Base-by-base conservation (phyloP, 2,329 filamentous ascomycete species). In the Fusarium armeniacum region DNA sequence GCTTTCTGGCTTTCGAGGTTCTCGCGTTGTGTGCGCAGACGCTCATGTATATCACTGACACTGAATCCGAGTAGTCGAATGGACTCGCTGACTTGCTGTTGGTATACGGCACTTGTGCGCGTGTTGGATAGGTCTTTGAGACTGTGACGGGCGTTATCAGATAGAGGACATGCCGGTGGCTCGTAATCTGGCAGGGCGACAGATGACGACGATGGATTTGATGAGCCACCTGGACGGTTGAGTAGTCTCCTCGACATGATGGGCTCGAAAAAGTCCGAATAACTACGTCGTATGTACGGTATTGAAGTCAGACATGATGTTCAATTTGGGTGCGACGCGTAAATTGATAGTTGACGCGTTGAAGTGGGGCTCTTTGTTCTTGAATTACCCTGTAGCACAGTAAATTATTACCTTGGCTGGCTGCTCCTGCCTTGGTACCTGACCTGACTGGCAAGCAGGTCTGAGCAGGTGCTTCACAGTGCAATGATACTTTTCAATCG, bases 31-130 rank as follows among this genome's bases (percentile, higher is more conserved):
- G 77, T 75, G 32, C 76, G 76, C 3, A 83, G 69, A 8, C 78
- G 77, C 56, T 87, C 86, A 69, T 88, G 85, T 69, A 87, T 78
- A 69, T 82, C 81, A 50, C 81, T 80, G 15, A 87, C 82, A 59
- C 77, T 81, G 41, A 78, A 78, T 30, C 81, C 81, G 18, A 88
- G 79, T 11, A 84, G 73, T 9, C 79, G 76, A 36, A 82, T 68
- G 7, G 84, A 82, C 26, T 82, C 78, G 52, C 79, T 79, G 32
- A 88, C 78, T 38, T 87, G 84, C 10, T 78, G 73, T 26, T 83
- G 79, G 75, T 86, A 87, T 24, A 75, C 76, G 15, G 78, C 77
- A 20, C 78, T 80, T 54, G 81, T 77, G 47, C 80, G 81, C 43
- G 78, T 80, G 58, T 78, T 79, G 41, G 81, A 78, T 7, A 89